A percentile compares a stretch with the other conserved stretches of the same genome.
Conservation (phyloP, 371 early-diverging fungal genomes). For the Cokeromyces recurvatus region DNA sequence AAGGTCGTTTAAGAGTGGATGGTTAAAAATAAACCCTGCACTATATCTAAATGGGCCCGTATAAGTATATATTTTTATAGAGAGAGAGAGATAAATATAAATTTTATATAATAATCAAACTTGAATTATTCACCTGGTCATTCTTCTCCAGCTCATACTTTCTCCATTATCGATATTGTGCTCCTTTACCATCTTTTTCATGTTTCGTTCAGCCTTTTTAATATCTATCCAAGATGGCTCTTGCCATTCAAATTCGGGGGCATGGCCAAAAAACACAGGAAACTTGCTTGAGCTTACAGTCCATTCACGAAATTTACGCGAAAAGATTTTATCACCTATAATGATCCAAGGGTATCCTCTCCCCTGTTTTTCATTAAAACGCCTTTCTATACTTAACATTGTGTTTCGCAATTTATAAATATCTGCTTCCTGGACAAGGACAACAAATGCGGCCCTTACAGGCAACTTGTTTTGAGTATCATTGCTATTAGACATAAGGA, state of each 20-base stretch:
- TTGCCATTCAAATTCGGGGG: conserved; percentile 23
- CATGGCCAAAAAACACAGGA: conserved; percentile 30
- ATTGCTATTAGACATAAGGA: not conserved
- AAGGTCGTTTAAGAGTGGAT: conserved; percentile 28
- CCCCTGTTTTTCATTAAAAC: conserved; percentile 24
- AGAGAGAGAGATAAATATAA: conserved; percentile 1
- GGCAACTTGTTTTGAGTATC: no score
- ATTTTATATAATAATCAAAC: no score
- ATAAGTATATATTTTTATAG: not conserved
- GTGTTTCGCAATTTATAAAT: conserved; percentile 18
- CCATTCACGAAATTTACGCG: conserved; percentile 19
- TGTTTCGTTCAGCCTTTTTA: conserved; percentile 16
- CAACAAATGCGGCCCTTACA: conserved; percentile 27
- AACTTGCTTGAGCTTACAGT: conserved; percentile 4
- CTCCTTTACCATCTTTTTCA: conserved; percentile 6
- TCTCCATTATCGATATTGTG: conserved; percentile 10
- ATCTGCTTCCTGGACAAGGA: conserved; percentile 21
- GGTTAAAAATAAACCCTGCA: conserved; percentile 81
- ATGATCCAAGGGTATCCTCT: conserved; percentile 38
- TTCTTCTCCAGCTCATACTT: conserved; percentile 24
- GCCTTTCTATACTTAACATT: conserved; percentile 27
- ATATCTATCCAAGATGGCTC: conserved; percentile 35
- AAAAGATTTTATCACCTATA: conserved; percentile 24
- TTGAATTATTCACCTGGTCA: conserved; percentile 19
- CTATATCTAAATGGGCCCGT: conserved; percentile 66